Evolutionary conservation across 2,329 filamentous ascomycete species (phyloP), one percentile per base, ranked within the genome.

Genomic region (Exophiala sp.): DNA sequence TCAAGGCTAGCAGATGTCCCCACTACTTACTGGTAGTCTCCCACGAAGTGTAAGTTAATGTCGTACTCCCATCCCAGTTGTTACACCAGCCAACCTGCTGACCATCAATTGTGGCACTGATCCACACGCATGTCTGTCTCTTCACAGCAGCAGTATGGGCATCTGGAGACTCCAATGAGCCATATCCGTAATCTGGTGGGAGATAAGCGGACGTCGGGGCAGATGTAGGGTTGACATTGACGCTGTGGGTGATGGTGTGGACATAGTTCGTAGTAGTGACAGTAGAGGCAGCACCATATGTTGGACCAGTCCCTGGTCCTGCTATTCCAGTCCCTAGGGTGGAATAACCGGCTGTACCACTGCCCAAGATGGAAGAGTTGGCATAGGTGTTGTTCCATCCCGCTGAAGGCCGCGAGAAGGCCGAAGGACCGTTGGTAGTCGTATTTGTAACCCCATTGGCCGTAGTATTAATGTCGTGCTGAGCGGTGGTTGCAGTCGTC

Each of bases 41-140:
- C 54, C 55, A 60, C 6, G 52, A 53, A 19, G 54, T 56, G 41
- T 49, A 53, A 44, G 53, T 50, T 13, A 59, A 23, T 2, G 48
- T 49, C n/a, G 50, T 45, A 18, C 21, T 30, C 13, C 59, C 59
- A 45, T 51, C 52, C 58, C 58, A 61, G 34, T 59, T 58, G 39
- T 61, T 61, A 29, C 57, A 59, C 58, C 58, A 61, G 5, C 51
- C 50, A 8, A 52, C 58, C 40, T 52, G 32, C 32, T 48, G 46
- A 30, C 55, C 57, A 43, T 39, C 51, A n/a, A 60, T 55, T 10
- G 53, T 52, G 8, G 56, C 59, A 54, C 45, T 56, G 10, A 61
- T 53, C 56, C 53, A 56, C 9, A 56, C 51, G 35, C 59, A 61
- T 8, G 58, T 60, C 50, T 60, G 58, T 59, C 58, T 54, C 53